Conservation (phyloP, 352 stramenopile genomes). For the Pythium oligandrum region DNA sequence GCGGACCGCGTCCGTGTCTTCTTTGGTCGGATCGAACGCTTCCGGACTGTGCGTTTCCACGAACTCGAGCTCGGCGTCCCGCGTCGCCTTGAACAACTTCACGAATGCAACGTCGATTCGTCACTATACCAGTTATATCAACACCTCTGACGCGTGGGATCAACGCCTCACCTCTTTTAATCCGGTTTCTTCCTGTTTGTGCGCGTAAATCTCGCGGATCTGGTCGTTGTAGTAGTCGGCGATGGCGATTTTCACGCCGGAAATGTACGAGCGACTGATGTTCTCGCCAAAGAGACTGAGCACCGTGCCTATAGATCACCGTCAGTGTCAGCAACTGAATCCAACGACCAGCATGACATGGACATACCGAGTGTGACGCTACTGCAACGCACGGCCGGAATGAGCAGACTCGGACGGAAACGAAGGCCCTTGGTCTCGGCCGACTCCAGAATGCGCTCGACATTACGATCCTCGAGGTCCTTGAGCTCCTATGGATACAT, state of each 20-base stretch:
- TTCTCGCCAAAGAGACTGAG: slow-evolving; percentile 50
- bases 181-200: slow-evolving; percentile 40
- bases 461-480: slow-evolving; percentile 33
- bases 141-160: not conserved
- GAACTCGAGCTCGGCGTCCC: slow-evolving; percentile 73
- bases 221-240: slow-evolving; percentile 88
- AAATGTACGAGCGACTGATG: slow-evolving; percentile 62
- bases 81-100: slow-evolving; percentile 64
- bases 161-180: slow-evolving; percentile 56
- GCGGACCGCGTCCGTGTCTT: slow-evolving; percentile 30
- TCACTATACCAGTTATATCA: not conserved
- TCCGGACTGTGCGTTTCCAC: slow-evolving; percentile 57
- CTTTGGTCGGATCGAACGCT: slow-evolving; percentile 29
- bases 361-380: slow-evolving; percentile 44
- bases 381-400: slow-evolving; percentile 46
- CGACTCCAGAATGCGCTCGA: slow-evolving; percentile 43
- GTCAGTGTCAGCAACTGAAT: not conserved
- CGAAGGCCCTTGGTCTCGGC: slow-evolving; percentile 38
- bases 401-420: slow-evolving; percentile 65
- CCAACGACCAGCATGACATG: not conserved
- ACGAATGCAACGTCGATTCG: not conserved
- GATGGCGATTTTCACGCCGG: slow-evolving; percentile 70
- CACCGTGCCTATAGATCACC: slow-evolving; percentile 22
- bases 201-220: slow-evolving; percentile 81
- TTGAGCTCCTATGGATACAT: slow-evolving; percentile 34